Conservation (phyloP, 2,329 filamentous ascomycete species). For the Xenosphaeropsis pyriputrescens region DNA sequence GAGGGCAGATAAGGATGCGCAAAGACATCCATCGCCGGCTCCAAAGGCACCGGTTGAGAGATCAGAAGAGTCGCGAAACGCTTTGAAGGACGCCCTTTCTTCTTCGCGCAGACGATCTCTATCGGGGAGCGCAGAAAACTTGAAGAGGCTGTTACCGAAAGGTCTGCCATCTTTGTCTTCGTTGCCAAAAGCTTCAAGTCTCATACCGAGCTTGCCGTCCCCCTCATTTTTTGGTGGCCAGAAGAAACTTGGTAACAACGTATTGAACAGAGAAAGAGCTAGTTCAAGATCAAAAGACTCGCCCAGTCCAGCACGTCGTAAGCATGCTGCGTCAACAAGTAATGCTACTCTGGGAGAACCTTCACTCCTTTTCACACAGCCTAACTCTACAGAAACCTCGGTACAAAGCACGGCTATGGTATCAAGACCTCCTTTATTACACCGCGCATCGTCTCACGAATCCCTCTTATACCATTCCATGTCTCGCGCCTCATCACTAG, state of each 20-base stretch:
- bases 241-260: no score
- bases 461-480: constrained; percentile 63
- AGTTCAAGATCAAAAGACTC: no score
- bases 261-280: no score
- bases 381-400: no score
- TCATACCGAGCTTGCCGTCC: constrained; percentile 19
- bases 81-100: constrained; percentile 31
- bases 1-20: constrained; percentile 11
- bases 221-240: constrained; percentile 4
- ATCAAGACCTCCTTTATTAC: constrained; percentile 19
- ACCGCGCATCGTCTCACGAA: constrained; percentile 59
- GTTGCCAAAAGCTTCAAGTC: constrained; percentile 27
- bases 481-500: constrained; percentile 68
- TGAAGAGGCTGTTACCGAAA: constrained; percentile 37
- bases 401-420: no score
- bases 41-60: constrained; percentile 24
- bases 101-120: constrained; percentile 29
- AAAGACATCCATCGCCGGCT: constrained; percentile 15
- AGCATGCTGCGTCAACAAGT: no score
- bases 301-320: no score
- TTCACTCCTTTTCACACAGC: background rate
- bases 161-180: constrained; percentile 31
- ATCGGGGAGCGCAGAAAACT: constrained; percentile 39
- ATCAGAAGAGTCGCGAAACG: constrained; percentile 17
- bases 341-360: background rate